Base-by-base conservation (phyloP, 768 basidiomycete genomes). In the Chalciporus sphaerocephalus region DNA sequence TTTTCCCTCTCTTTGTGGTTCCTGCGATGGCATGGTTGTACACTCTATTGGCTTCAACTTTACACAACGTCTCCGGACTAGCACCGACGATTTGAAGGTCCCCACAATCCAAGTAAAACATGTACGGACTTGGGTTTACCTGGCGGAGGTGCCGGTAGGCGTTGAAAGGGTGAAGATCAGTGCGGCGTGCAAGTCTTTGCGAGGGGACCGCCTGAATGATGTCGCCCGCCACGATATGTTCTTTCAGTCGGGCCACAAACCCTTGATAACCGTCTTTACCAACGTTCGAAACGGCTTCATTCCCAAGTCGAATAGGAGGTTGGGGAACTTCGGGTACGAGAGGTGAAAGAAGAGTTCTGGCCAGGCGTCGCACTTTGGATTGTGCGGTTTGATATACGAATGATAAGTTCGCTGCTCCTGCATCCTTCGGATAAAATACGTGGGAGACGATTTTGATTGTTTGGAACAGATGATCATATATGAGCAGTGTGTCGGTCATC, bases 141-240 rank as follows among this genome's bases (percentile, higher is more conserved):
- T 94, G 85, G 36, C 96, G 85, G 36, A 99, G 75, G 43, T 91
- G 88, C 40, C 96, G 76, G 62, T 98, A 99, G 6, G 86, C 92
- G 70, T 98, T 99, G 75, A 99, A 99, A 2, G 96, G 95, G 64
- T 98, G 92, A 16, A 99, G 72, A 16, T 77, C 65, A 0, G 96
- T 98, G 27, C 87, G 86, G 25, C 92, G 80, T 12, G 89, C 72
- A 23, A 98, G 73, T 22, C 94, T 76, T 64, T 98, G 96, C 9
- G 92, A 94, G 7, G 96, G 96, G 6, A 99, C 96, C 2, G 96
- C 96, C 67, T 99, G 96, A 54, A 99, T 98, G 60, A 99, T 97
- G 68, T 99, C 94, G 22, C 96, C 96, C 15, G 85, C 87, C 46
- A 98, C 75, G 44, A 99, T 96, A 62, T 92, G 93, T 59, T 95